A percentile compares a stretch with the other conserved stretches of the same genome.
These are phyloP conservation scores for Exophiala aquamarina DNA, from an alignment of 2,329 filamentous ascomycete species.

Conservation along the genomic window DNA sequence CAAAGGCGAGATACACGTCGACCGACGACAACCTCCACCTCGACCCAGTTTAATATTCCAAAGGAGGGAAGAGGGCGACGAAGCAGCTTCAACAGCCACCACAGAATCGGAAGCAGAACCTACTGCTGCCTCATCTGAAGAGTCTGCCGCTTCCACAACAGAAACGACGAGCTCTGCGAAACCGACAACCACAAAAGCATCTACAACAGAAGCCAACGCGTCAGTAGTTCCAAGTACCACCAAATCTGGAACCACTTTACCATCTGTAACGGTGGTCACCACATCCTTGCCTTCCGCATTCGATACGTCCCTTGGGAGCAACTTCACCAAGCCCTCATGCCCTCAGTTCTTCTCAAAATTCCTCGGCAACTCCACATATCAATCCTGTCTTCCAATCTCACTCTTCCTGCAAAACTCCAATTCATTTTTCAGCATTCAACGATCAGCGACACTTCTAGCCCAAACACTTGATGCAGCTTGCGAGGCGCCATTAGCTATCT, in stretches of 20 bases:
- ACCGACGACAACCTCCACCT: conserved; percentile 13
- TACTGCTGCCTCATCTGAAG: conserved; percentile 7
- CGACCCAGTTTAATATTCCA: conserved; percentile 11
- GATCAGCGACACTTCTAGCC: conserved; percentile 70
- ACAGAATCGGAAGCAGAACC: conserved; percentile 6
- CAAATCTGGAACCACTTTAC: conserved; percentile 19
- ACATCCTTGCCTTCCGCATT: conserved; percentile 62
- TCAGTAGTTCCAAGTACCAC: conserved; percentile 4
- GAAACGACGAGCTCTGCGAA: conserved; percentile 16
- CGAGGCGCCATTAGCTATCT: conserved; percentile 63
- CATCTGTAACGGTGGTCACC: conserved; percentile 19
- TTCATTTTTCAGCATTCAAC: conserved; percentile 77
- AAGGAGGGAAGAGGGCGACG: conserved; percentile 10
- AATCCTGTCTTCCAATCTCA: conserved; percentile 77
- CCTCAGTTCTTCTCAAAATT: conserved; percentile 64
- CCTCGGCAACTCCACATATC: conserved; percentile 65
- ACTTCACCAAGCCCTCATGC: conserved; percentile 57
- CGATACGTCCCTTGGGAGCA: conserved; percentile 63
- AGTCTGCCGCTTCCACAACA: conserved; percentile 3
- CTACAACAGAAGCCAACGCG: background rate
- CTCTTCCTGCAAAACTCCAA: conserved; percentile 81
- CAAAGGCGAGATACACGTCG: conserved; percentile 26
- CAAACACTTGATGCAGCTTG: conserved; percentile 79
- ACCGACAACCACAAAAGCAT: conserved; percentile 11
- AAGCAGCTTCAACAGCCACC: conserved; percentile 12